Percentiles rank a stretch among this genome's conserved stretches.
phyloP scores from a whole-genome alignment of 1,284 basidiomycete genomes.

The Macrocystidia cucumis region DNA sequence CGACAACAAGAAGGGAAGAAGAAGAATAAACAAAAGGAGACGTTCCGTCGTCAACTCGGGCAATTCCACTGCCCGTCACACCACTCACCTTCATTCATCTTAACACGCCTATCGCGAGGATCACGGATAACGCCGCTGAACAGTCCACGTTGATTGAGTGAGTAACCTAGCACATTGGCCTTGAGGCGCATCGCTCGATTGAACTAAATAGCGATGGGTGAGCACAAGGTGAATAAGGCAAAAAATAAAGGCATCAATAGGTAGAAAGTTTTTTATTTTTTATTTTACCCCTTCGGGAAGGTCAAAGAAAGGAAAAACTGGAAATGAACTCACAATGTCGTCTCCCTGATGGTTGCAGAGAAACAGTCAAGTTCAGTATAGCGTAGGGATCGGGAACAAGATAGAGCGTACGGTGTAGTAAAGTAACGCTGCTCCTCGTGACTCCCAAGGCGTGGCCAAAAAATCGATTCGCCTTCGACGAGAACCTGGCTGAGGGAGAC shows the following conservation, averaged over 20 bases:
- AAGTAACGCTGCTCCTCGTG: constrained; percentile 76
- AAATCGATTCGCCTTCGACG: constrained; percentile 77
- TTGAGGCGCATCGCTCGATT: constrained; percentile 85
- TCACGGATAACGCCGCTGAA: constrained; percentile 70
- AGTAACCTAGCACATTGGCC: constrained; percentile 76
- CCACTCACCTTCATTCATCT: constrained; percentile 60
- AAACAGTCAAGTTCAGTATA: no score
- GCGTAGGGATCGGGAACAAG: constrained; percentile 2
- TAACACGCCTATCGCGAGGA: constrained; percentile 48
- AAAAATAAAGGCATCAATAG: constrained; percentile 47
- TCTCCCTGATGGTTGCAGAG: no score
- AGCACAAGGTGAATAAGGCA: constrained; percentile 1
- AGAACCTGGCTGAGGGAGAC: constrained; percentile 29
- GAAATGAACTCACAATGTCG: not conserved
- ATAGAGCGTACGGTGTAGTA: constrained; percentile 72
- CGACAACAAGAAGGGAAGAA: no score
- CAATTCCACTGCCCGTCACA: no score
- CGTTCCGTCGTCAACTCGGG: no score
- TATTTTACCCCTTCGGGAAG: no score
- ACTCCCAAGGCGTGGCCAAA: constrained; percentile 69
- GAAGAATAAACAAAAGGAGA: no score
- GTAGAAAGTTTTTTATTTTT: no score
- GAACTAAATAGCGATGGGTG: constrained; percentile 45
- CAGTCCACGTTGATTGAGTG: constrained; percentile 81
- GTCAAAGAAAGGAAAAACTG: constrained; percentile 7